These are phyloP conservation scores for Angophora floribunda DNA, from an alignment of 345 rosid genomes.

Conservation along the genomic window DNA sequence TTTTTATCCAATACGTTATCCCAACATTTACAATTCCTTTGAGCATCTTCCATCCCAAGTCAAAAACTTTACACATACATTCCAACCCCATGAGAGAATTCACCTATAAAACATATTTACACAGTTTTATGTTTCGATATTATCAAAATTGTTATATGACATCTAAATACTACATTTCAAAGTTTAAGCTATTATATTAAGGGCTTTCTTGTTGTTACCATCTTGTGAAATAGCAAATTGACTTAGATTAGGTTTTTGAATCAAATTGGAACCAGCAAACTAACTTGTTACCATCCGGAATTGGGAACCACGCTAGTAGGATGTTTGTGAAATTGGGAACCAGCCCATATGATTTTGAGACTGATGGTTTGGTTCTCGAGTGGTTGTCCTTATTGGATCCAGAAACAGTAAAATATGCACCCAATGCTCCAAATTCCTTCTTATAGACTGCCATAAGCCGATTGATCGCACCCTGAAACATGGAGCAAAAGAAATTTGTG, in stretches of 20 bases:
- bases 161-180: neutral
- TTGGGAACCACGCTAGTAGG: neutral
- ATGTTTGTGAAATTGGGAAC: neutral
- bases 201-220: neutral
- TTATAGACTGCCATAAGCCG: constrained; percentile 67
- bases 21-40: neutral
- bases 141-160: neutral
- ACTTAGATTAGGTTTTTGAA: neutral
- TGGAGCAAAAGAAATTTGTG: neutral
- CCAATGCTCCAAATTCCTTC: constrained; percentile 52
- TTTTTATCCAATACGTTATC: too few species aligned
- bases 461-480: constrained; percentile 69
- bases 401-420: constrained; percentile 45
- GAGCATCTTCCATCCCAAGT: neutral
- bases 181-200: neutral
- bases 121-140: neutral
- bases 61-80: neutral
- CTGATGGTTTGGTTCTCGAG: neutral
- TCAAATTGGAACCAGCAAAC: too few species aligned
- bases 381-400: accelerated
- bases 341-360: neutral
- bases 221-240: neutral
- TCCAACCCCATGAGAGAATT: neutral
- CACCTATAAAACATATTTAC: neutral
- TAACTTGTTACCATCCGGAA: neutral